Base-by-base conservation (phyloP, 768 basidiomycete species). In the Amanita subjunquillea region DNA sequence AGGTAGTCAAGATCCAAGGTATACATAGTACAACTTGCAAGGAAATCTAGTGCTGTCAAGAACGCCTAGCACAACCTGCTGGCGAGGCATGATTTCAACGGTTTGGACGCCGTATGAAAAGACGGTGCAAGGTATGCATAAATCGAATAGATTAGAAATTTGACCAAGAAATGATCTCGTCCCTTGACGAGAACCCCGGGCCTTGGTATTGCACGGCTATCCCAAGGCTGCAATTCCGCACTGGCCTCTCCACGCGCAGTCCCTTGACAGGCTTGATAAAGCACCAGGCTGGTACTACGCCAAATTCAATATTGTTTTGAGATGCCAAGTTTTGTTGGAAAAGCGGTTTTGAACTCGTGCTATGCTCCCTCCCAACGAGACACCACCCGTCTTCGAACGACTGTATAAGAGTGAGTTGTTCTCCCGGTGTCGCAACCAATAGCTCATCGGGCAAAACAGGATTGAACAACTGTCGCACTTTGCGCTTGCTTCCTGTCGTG, bases 371-470 rank as follows among this genome's bases (percentile, higher is more conserved):
- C 17, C 78, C 80, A 48, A 86, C 83, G 48, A 86, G 72, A 58
- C 83, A 87, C 87, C 87, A 91, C 2, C 86, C 87, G 53, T 90
- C 87, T 54, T 89, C 83, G 58, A 82, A 86, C 4, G 79, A 78
- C 55, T 79, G 77, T 3, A 87, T 71, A 27, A 88, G 66, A 1
- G 75, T 77, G 39, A 90, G 66, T 34, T 69, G 69, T 62, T 91
- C 85, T 37, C 83, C 82, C 10, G 73, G 59, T 32, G 59, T 62
- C 17, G 70, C 62, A 54, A 85, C 54, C 32, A 80, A 67, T 25
- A 90, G 70, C 62, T 91, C 87, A 65, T 91, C 87, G 0, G 85
- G 82, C 2, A 90, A 77, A 22, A 85, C 73, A 6, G 87, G 82
- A 50, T 68, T 71, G 62, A 87, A 90, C 2, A 76, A 50, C 60